phyloP scores from a whole-genome alignment of 2,329 filamentous ascomycete genomes.

The Blumeria graminis region DNA sequence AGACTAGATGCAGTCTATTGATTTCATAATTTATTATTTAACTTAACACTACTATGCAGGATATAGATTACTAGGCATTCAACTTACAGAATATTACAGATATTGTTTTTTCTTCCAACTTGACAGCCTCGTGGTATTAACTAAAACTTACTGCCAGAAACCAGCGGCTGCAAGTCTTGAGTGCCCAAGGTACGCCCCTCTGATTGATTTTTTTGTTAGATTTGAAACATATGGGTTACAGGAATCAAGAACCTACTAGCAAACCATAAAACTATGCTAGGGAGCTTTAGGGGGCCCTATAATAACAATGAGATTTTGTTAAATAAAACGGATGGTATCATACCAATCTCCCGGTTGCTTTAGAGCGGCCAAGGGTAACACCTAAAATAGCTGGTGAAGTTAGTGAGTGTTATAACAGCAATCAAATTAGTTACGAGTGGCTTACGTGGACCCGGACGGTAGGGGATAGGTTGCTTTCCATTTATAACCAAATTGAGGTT shows the following conservation, averaged over 20 bases:
- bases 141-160: conserved; percentile 1
- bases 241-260: conserved; percentile 7
- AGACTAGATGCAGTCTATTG: no score
- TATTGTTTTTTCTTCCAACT: no score
- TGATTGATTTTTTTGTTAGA: not conserved
- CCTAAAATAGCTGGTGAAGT: conserved; percentile 7
- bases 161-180: conserved; percentile 3
- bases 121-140: not conserved
- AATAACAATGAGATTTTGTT: not conserved
- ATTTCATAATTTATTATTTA: no score
- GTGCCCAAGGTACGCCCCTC: conserved; percentile 5
- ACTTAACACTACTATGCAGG: no score
- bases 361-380: conserved; percentile 10
- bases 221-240: not conserved
- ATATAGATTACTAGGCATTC: no score
- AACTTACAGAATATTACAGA: no score
- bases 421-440: conserved; percentile 2
- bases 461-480: conserved; percentile 7
- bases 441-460: conserved; percentile 4
- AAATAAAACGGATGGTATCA: not conserved
- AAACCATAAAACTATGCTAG: conserved; percentile 10
- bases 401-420: not conserved
- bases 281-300: conserved; percentile 8
- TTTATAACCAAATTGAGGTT: conserved; percentile 11
- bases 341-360: conserved; percentile 7